Percentiles rank a stretch among this genome's conserved stretches.
These are phyloP conservation scores for Tarenaya hassleriana DNA, from an alignment of 345 rosid species.

Conservation along the genomic window DNA sequence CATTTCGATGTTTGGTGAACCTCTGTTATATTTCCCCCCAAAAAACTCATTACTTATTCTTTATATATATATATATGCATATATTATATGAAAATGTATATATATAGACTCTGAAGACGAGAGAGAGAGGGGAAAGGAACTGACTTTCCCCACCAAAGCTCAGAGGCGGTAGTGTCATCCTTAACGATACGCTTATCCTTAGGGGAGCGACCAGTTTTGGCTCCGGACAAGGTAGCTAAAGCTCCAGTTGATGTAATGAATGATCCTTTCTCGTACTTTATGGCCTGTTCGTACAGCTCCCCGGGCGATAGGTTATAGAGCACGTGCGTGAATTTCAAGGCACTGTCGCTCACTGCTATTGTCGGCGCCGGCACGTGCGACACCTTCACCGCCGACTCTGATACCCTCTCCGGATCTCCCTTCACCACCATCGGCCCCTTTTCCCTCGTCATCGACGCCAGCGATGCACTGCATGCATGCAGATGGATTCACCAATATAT, in stretches of 20 bases:
- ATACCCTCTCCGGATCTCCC: constrained; percentile 67
- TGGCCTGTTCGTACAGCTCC: constrained; percentile 90
- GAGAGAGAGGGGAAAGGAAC: constrained; percentile 24
- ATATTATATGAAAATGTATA: background rate
- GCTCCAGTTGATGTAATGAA: constrained; percentile 76
- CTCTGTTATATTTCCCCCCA: constrained; percentile 50
- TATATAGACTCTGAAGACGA: too few species aligned
- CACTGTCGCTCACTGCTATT: constrained; percentile 74
- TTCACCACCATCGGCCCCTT: constrained; percentile 79
- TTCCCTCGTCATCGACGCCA: constrained; percentile 88
- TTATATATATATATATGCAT: too few species aligned
- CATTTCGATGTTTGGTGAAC: constrained; percentile 99
- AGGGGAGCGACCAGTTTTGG: constrained; percentile 85
- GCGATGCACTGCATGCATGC: constrained; percentile 58
- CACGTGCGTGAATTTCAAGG: constrained; percentile 84
- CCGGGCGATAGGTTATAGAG: constrained; percentile 95
- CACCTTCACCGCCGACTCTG: constrained; percentile 32
- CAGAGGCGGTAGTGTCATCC: constrained; percentile 53
- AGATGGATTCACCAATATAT: background rate
- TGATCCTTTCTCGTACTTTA: constrained; percentile 75
- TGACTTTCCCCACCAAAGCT: constrained; percentile 97
- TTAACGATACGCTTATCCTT: constrained; percentile 90
- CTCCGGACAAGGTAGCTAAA: constrained; percentile 83
- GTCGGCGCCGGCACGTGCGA: constrained; percentile 39
- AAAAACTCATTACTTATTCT: too few species aligned